A percentile compares a stretch with the other conserved stretches of the same genome.
These are phyloP conservation scores for Colletotrichum caudatum DNA, from an alignment of 2,329 filamentous ascomycete genomes.

Conservation along the genomic window DNA sequence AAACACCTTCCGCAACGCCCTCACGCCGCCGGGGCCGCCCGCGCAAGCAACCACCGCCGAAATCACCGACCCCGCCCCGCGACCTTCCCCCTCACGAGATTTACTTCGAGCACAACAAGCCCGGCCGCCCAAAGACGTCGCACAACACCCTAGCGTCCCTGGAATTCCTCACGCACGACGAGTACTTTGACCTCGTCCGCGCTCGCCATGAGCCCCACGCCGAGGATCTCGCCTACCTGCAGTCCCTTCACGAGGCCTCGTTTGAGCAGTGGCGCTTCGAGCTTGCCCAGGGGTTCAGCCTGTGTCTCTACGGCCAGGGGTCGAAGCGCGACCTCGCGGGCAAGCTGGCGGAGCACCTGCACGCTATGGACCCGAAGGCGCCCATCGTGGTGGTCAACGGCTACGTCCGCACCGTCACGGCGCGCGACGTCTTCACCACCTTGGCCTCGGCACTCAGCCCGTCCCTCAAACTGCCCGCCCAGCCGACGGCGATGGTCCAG, in stretches of 20 bases:
- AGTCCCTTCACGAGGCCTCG: slow-evolving; percentile 80
- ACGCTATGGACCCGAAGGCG: slow-evolving; percentile 61
- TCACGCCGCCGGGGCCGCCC: slow-evolving; percentile 53
- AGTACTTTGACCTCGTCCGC: slow-evolving; percentile 82
- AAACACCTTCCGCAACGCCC: slow-evolving; percentile 63
- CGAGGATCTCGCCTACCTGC: slow-evolving; percentile 76
- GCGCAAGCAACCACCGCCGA: slow-evolving; percentile 55
- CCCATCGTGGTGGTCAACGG: slow-evolving; percentile 90
- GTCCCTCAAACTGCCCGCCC: slow-evolving; percentile 64
- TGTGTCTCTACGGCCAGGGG: slow-evolving; percentile 93
- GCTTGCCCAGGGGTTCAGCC: slow-evolving; percentile 84
- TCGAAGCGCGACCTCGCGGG: slow-evolving; percentile 84
- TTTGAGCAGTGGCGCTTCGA: slow-evolving; percentile 96
- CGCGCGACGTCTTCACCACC: slow-evolving; percentile 77
- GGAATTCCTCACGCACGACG: slow-evolving; percentile 86
- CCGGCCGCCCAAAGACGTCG: slow-evolving; percentile 85
- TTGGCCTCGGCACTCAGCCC: slow-evolving; percentile 73
- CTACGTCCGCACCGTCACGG: slow-evolving; percentile 74
- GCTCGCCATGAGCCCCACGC: slow-evolving; percentile 76
- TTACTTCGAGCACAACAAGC: slow-evolving; percentile 93
- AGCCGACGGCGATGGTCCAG: slow-evolving; percentile 76
- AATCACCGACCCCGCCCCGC: slow-evolving; percentile 82
- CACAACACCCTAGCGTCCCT: slow-evolving; percentile 84
- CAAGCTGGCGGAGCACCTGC: slow-evolving; percentile 78
- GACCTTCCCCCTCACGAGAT: slow-evolving; percentile 89